A percentile compares a stretch with the other conserved stretches of the same genome.
Conservation (phyloP, 2,329 filamentous ascomycete genomes). For the Hypoxylon rubiginosum region DNA sequence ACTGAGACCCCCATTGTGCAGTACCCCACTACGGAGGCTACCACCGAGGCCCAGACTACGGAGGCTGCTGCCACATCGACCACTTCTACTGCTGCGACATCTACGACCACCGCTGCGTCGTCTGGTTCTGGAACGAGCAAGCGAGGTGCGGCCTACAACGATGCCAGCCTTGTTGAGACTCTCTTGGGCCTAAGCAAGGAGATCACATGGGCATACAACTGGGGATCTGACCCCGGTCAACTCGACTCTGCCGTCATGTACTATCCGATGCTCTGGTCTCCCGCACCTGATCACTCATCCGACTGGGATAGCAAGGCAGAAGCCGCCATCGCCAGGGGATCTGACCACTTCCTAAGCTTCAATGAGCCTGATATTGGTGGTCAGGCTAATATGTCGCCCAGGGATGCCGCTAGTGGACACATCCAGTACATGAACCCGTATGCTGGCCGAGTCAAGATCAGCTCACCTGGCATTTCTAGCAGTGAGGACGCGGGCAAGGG, state of each 20-base stretch:
- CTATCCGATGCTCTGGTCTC: slow-evolving; percentile 77
- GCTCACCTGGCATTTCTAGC: slow-evolving; percentile 74
- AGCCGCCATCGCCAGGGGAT: slow-evolving; percentile 65
- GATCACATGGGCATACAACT: slow-evolving; percentile 54
- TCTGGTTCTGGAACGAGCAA: slow-evolving; percentile 40
- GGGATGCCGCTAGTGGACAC: slow-evolving; percentile 65
- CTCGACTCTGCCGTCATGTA: slow-evolving; percentile 64
- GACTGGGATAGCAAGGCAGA: slow-evolving; percentile 66
- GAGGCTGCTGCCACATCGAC: slow-evolving; percentile 2
- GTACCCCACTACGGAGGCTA: slow-evolving; percentile 7
- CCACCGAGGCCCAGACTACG: slow-evolving; percentile 2
- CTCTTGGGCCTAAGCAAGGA: slow-evolving; percentile 42
- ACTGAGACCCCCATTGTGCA: slow-evolving; percentile 4
- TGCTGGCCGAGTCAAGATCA: slow-evolving; percentile 65
- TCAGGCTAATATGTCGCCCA: slow-evolving; percentile 72
- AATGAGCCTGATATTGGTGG: slow-evolving; percentile 76
- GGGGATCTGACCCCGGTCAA: slow-evolving; percentile 49
- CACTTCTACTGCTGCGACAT: background rate
- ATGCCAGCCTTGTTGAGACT: slow-evolving; percentile 47
- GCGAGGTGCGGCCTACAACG: slow-evolving; percentile 54
- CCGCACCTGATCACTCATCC: slow-evolving; percentile 57
- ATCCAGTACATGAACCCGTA: slow-evolving; percentile 69
- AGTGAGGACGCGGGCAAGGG: slow-evolving; percentile 64
- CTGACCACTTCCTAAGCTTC: slow-evolving; percentile 73
- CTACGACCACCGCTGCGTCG: slow-evolving; percentile 16